phyloP scores from a whole-genome alignment of 192 early-diverging fungal genomes.

The Podila verticillata region DNA sequence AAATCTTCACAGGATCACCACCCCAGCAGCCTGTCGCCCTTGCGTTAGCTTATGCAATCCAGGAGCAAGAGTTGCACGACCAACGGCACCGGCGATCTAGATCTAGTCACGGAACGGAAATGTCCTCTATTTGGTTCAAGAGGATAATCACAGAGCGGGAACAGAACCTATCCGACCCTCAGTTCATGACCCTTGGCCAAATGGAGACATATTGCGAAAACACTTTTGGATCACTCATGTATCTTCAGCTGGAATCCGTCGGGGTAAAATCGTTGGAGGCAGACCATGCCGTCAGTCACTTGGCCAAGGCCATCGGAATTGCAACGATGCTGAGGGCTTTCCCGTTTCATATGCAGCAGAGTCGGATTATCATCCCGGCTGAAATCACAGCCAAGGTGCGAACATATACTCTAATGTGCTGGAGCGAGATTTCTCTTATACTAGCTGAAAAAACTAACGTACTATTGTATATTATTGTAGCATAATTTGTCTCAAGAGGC shows the following conservation, averaged over 20 bases:
- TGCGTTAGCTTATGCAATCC: constrained; percentile 66
- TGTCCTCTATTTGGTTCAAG: constrained; percentile 83
- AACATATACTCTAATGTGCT: not conserved
- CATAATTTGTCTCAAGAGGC: constrained; percentile 81
- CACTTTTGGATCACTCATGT: constrained; percentile 85
- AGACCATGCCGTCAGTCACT: constrained; percentile 90
- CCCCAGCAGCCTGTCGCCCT: constrained; percentile 81
- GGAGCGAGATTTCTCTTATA: not conserved
- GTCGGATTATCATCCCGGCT: constrained; percentile 76
- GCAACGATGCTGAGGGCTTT: constrained; percentile 76
- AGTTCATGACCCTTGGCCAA: constrained; percentile 75
- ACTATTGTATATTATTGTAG: constrained; percentile 40
- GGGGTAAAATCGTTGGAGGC: constrained; percentile 82
- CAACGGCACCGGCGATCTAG: constrained; percentile 36
- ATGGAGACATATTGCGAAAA: constrained; percentile 92
- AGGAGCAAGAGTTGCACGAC: constrained; percentile 35
- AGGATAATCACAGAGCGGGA: constrained; percentile 79
- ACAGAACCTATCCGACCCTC: constrained; percentile 65
- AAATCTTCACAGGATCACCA: constrained; percentile 67
- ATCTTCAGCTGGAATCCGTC: constrained; percentile 89
- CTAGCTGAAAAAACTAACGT: not conserved
- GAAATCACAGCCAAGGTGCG: constrained; percentile 82
- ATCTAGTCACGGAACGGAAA: constrained; percentile 29
- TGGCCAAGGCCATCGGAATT: constrained; percentile 92
- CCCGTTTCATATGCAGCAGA: constrained; percentile 75